These are phyloP conservation scores for Talaromyces sp. DNA, from an alignment of 2,329 filamentous ascomycete genomes.

Conservation along the genomic window DNA sequence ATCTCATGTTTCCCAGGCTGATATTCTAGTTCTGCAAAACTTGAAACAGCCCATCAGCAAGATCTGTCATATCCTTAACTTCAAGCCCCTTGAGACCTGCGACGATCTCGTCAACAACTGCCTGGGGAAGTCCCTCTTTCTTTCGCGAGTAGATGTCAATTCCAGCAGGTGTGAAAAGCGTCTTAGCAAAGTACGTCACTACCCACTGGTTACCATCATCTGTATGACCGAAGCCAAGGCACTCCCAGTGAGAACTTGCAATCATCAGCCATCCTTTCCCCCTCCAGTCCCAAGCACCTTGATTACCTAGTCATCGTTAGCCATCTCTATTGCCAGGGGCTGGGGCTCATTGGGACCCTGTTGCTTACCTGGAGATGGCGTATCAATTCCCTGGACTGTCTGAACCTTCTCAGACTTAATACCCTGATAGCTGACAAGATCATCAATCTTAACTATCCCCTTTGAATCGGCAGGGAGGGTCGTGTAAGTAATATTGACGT, in stretches of 20 bases:
- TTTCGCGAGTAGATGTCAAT: constrained; percentile 73
- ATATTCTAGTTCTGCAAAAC: constrained; percentile 14
- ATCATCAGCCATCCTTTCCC: constrained; percentile 75
- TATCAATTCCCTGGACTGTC: constrained; percentile 21
- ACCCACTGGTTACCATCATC: constrained; percentile 61
- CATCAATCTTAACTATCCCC: constrained; percentile 17
- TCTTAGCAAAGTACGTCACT: constrained; percentile 83
- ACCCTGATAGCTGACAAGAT: constrained; percentile 22
- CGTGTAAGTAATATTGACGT: constrained; percentile 27
- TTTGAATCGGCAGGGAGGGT: constrained; percentile 9
- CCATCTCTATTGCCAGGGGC: too few relatives aligned
- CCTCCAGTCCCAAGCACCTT: constrained; percentile 70
- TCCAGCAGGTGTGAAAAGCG: constrained; percentile 79
- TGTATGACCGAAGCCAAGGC: constrained; percentile 21
- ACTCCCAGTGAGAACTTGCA: constrained; percentile 76
- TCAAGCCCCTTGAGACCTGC: constrained; percentile 9
- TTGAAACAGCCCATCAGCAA: constrained; percentile 15
- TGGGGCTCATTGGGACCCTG: not conserved
- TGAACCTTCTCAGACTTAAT: constrained; percentile 18
- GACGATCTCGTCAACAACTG: constrained; percentile 14
- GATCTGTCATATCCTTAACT: constrained; percentile 9
- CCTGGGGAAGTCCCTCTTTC: constrained; percentile 9
- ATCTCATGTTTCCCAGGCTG: not conserved
- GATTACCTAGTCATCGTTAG: constrained; percentile 1
- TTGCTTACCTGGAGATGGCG: constrained; percentile 10